Conservation (phyloP, 257 asterid species). For the Osmanthus fragrans region DNA sequence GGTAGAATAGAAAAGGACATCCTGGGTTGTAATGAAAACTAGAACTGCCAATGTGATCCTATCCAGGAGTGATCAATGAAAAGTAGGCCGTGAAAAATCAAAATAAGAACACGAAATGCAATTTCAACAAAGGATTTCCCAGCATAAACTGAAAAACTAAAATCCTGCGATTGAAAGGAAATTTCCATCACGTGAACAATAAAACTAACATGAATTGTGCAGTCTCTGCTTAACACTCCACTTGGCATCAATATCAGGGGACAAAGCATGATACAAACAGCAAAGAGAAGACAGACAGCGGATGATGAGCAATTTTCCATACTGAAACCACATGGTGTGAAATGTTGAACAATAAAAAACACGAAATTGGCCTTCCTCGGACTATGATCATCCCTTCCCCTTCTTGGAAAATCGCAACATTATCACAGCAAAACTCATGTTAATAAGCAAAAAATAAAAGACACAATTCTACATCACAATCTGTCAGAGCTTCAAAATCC, state of each 20-base stretch:
- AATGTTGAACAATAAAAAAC: neutral
- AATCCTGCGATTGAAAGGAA: neutral
- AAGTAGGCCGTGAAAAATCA: neutral
- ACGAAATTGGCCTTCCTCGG: constrained; percentile 13
- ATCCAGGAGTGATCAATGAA: neutral
- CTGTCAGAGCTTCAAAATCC: neutral
- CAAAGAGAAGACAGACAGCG: neutral
- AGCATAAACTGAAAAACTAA: neutral
- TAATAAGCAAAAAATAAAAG: neutral
- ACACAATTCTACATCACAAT: neutral
- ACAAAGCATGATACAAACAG: neutral
- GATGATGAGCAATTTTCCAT: neutral
- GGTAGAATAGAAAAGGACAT: constrained; percentile 7
- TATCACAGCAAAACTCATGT: neutral
- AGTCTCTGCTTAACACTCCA: neutral
- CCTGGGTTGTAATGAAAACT: constrained; percentile 7
- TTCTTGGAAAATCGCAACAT: constrained; percentile 3
- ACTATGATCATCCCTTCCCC: constrained; percentile 6
- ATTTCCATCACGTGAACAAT: neutral
- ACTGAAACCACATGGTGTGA: neutral
- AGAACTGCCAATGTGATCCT: neutral
- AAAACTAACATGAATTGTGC: neutral
- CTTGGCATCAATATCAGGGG: neutral
- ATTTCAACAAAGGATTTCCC: neutral
- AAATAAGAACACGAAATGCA: neutral